Percentiles rank a stretch among this genome's conserved stretches.
phyloP scores from a whole-genome alignment of 2,329 filamentous ascomycete genomes.

The Diaporthe citri region DNA sequence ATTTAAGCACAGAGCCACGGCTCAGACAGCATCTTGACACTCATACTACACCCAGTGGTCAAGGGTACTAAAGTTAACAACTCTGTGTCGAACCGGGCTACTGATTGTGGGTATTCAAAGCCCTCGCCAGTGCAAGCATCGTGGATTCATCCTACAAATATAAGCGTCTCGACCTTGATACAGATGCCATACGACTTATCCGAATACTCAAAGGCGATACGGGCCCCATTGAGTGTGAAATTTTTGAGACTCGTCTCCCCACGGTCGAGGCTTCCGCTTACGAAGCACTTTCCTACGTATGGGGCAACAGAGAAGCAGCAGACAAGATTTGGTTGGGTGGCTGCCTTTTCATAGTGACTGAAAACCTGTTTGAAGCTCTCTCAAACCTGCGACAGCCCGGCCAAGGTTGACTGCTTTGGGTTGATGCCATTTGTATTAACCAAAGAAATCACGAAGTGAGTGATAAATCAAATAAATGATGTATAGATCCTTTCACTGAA shows the following conservation, averaged over 20 bases:
- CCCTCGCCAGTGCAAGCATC: rapidly evolving
- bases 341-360: not conserved
- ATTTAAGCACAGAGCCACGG: not conserved
- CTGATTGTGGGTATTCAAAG: not conserved
- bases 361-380: not conserved
- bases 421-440: not conserved
- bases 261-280: not conserved
- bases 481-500: not conserved
- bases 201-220: not conserved
- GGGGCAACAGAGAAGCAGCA: not conserved
- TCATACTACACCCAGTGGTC: not conserved
- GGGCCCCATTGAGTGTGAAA: not conserved
- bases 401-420: not conserved
- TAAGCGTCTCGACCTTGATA: not conserved
- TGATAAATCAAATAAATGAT: not conserved
- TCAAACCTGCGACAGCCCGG: not conserved
- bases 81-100: not conserved
- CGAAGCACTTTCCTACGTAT: constrained; percentile 6
- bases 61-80: not conserved
- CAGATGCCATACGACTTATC: not conserved
- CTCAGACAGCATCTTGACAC: not conserved
- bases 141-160: not conserved
- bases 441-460: not conserved
- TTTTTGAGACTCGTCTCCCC: not conserved
- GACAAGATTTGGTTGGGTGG: not conserved